A percentile compares a stretch with the other conserved stretches of the same genome.
These are phyloP conservation scores for Manihot esculenta DNA, from an alignment of 441 rosid genomes.

Conservation along the genomic window DNA sequence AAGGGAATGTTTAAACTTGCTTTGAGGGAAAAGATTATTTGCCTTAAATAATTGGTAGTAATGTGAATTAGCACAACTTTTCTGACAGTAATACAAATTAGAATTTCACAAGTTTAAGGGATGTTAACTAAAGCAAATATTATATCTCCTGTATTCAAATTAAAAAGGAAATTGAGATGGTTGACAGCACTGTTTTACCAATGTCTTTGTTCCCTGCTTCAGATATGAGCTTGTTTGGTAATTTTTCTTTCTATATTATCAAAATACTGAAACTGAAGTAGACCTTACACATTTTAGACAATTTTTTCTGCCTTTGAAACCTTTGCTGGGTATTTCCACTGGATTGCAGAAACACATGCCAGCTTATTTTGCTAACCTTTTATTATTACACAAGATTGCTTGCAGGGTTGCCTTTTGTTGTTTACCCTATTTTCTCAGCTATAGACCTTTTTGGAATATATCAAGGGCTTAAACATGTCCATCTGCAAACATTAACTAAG, in stretches of 20 bases:
- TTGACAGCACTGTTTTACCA: not conserved
- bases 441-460: conserved; percentile 85
- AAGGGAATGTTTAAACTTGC: not conserved
- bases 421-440: conserved; percentile 76
- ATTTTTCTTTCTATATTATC: not conserved
- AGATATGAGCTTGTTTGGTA: not conserved
- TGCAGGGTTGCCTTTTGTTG: conserved; percentile 65
- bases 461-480: conserved; percentile 83
- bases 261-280: not conserved
- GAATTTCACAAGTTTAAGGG: not conserved
- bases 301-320: conserved; percentile 9
- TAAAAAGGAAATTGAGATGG: not conserved
- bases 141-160: not conserved
- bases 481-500: conserved; percentile 88
- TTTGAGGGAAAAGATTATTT: not conserved
- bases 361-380: conserved; percentile 22
- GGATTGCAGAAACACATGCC: conserved; percentile 10
- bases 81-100: not conserved
- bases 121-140: not conserved
- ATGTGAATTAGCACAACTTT: not conserved
- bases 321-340: conserved; percentile 11
- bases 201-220: not conserved
- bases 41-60: not conserved
- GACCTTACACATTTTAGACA: not conserved
- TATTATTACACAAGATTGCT: conserved; percentile 47